These are phyloP conservation scores for Glebionis coronaria DNA, from an alignment of 129 eudicot genomes.

Conservation along the genomic window DNA sequence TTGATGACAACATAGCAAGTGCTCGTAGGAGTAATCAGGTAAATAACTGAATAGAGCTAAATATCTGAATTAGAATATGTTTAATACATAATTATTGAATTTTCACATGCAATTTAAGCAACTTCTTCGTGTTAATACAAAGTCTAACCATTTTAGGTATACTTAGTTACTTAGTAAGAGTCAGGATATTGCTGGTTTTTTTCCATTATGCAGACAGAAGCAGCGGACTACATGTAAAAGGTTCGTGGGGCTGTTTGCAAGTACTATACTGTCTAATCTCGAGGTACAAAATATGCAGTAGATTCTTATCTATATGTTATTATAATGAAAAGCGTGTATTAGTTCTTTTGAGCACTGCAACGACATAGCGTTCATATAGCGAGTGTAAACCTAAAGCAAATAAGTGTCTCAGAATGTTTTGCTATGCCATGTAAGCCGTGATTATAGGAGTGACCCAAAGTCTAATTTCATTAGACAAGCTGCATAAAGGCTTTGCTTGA, in stretches of 20 bases:
- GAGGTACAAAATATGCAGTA: slow-evolving; percentile 17
- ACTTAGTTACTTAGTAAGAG: no score
- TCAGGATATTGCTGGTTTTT: no score
- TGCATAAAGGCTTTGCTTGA: not conserved
- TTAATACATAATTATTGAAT: no score
- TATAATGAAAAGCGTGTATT: not conserved
- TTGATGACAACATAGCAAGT: no score
- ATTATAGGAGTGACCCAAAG: not conserved
- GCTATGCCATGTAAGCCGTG: not conserved
- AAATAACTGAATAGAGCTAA: no score
- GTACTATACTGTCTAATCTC: slow-evolving; percentile 25
- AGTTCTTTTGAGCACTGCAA: slow-evolving; percentile 13
- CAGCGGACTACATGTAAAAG: no score
- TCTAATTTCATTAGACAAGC: not conserved
- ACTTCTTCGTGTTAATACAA: not conserved
- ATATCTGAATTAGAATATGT: no score
- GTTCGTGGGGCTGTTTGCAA: no score
- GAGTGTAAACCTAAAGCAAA: slow-evolving; percentile 5
- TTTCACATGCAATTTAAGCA: slow-evolving; percentile 6
- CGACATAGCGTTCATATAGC: slow-evolving; percentile 11
- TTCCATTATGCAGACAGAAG: no score
- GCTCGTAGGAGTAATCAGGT: no score
- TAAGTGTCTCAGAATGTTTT: not conserved
- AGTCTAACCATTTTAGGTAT: no score
- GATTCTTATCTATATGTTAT: slow-evolving; percentile 11